Base-by-base conservation (phyloP, 2,329 filamentous ascomycete genomes). In the Epichloe baconii region DNA sequence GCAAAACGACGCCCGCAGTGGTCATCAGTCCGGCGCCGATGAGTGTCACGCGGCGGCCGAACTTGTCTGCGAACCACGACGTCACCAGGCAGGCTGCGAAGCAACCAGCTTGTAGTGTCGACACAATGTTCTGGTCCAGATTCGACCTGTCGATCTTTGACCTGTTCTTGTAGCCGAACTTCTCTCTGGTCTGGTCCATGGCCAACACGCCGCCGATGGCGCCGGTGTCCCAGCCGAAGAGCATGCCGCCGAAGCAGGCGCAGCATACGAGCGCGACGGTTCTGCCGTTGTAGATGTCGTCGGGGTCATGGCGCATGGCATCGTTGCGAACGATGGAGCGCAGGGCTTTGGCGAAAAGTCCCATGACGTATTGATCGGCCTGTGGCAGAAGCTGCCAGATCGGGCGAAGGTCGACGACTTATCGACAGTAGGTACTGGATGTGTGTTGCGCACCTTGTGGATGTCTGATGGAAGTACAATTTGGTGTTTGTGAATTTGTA, bases 201-300 rank as follows among this genome's bases (percentile, higher is more conserved):
- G 76, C 78, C 26, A 85, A 67, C 44, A 86, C 79, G 57, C 83
- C 83, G 38, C 82, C 80, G 55, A 85, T 85, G 55, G 82, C 82
- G 50, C 82, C 82, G 31, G 80, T 83, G 59, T 73, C 70, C 70
- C 70, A 72, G 43, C 71, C 71, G 47, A 73, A 73, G 31, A 72
- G 62, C 70, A 73, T 72, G 48, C 83, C 83, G 54, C 83, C 83
- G 53, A 85, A 86, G 65, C 82, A 86, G 41, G 80, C 72, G 43
- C 79, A 80, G 61, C 73, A 80, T 47, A 80, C 80, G 57, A 85
- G 71, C 52, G 74, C 74, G 56, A 83, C 79, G 31, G 83, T 80
- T 51, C 82, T 76, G 82, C 82, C 86, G 60, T 81, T 80, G 66
- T 85, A 86, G 53, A 86, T 80, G 62, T 84, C 77, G 19, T 74